Conservation (phyloP, 2,329 filamentous ascomycete species). For the Paraphaeosphaeria minitans region DNA sequence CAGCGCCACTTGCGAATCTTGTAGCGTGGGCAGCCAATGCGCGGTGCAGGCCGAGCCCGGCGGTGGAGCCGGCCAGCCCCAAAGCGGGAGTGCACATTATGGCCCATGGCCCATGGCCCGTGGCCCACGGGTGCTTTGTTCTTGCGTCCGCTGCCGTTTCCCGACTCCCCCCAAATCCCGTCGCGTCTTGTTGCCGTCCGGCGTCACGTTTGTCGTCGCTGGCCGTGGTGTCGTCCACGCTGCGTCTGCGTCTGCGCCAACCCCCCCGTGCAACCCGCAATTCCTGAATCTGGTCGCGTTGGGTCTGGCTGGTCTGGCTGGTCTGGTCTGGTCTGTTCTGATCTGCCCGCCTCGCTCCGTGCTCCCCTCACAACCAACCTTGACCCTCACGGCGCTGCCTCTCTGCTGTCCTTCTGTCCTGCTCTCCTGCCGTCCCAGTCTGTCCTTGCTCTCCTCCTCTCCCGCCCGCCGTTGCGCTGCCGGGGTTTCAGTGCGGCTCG, state of each 20-base stretch:
- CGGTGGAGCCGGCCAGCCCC: slow-evolving; percentile 6
- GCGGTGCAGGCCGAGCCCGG: background rate
- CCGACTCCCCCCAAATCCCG: background rate
- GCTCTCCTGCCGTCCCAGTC: background rate
- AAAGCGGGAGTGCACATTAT: slow-evolving; percentile 8
- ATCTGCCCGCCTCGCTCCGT: background rate
- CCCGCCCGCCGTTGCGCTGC: background rate
- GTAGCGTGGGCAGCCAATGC: background rate
- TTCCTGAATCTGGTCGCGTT: background rate
- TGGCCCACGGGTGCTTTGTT: slow-evolving; percentile 7
- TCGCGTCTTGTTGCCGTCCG: background rate
- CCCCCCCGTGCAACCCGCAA: background rate
- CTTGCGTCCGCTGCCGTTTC: background rate
- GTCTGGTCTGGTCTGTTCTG: no score
- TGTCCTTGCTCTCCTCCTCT: background rate
- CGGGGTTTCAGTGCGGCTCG: slow-evolving; percentile 9
- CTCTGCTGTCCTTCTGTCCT: background rate
- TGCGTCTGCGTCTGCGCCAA: background rate
- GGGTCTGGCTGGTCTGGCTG: no score
- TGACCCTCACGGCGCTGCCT: background rate
- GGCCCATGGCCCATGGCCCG: no score
- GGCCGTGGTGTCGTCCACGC: background rate
- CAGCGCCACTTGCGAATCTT: slow-evolving; percentile 5
- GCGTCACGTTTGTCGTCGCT: slow-evolving; percentile 3
- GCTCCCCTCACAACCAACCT: background rate